Evolutionary conservation across 306 rosid genomes (phyloP).

Genomic region (Ormosia semicastrata): DNA sequence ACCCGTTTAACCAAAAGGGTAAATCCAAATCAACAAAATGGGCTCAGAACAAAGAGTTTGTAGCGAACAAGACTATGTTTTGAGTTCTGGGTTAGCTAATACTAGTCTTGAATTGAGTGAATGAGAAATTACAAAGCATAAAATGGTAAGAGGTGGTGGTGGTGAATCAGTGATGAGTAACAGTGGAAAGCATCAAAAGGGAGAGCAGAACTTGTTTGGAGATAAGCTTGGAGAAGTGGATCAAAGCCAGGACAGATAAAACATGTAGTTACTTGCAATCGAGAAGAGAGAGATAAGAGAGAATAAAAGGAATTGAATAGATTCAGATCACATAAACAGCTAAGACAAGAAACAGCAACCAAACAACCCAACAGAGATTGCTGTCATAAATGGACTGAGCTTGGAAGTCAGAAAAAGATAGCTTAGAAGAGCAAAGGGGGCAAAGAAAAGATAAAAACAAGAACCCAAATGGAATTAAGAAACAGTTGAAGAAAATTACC

Average conservation of each 20-base stretch:
- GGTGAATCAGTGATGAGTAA: constrained; percentile 19
- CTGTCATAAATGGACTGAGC: constrained; percentile 39
- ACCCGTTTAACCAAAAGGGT: neutral
- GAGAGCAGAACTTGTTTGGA: constrained; percentile 15
- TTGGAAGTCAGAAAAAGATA: constrained; percentile 30
- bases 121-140: constrained; percentile 35
- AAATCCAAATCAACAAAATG: neutral
- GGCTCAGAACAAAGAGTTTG: neutral
- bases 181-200: constrained; percentile 11
- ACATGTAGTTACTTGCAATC: constrained; percentile 29
- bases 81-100: constrained; percentile 29
- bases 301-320: constrained; percentile 41
- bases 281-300: neutral
- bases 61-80: neutral
- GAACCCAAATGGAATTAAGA: constrained; percentile 32
- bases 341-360: constrained; percentile 32
- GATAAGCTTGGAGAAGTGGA: constrained; percentile 46
- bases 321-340: constrained; percentile 54
- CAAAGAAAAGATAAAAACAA: neutral
- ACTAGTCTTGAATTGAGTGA: constrained; percentile 32
- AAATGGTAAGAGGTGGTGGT: constrained; percentile 24
- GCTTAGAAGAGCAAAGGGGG: constrained; percentile 3
- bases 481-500: constrained; percentile 45
- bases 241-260: constrained; percentile 35
- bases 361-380: constrained; percentile 43